Conservation (phyloP, 2,329 filamentous ascomycete species). For the Geosmithia flava region DNA sequence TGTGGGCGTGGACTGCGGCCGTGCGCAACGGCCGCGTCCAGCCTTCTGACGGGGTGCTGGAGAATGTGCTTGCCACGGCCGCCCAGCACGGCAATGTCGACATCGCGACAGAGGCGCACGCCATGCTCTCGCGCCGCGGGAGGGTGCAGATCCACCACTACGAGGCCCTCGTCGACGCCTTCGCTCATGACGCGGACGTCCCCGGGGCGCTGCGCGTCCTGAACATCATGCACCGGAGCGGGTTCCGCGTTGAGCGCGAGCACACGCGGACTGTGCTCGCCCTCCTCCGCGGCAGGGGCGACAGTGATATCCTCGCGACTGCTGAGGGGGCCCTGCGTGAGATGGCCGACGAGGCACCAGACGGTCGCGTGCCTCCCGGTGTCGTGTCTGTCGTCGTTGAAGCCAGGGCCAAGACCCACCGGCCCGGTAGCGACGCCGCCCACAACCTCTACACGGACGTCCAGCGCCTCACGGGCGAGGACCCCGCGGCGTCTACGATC, state of each 20-base stretch:
- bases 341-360: slow-evolving; percentile 19
- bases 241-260: slow-evolving; percentile 38
- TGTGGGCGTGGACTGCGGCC: slow-evolving; percentile 58
- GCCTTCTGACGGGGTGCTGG: slow-evolving; percentile 46
- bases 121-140: slow-evolving; percentile 19
- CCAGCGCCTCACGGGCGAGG: slow-evolving; percentile 13
- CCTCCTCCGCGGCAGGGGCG: slow-evolving; percentile 34
- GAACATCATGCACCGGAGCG: slow-evolving; percentile 53
- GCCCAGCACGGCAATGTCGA: slow-evolving; percentile 53
- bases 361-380: slow-evolving; percentile 22
- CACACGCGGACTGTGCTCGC: slow-evolving; percentile 53
- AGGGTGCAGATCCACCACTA: slow-evolving; percentile 59
- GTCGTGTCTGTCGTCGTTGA: slow-evolving; percentile 21
- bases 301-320: slow-evolving; percentile 22
- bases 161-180: slow-evolving; percentile 64
- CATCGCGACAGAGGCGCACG: slow-evolving; percentile 61
- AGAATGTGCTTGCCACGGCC: slow-evolving; percentile 61
- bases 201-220: slow-evolving; percentile 56
- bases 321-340: slow-evolving; percentile 44
- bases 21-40: slow-evolving; percentile 32
- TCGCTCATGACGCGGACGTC: slow-evolving; percentile 48
- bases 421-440: slow-evolving; percentile 15
- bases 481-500: slow-evolving; percentile 12
- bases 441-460: slow-evolving; percentile 18
- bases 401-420: slow-evolving; percentile 11